Percentiles rank a stretch among this genome's conserved stretches.
Conservation (phyloP, 352 stramenopile species). For the Phytopythium litorale region DNA sequence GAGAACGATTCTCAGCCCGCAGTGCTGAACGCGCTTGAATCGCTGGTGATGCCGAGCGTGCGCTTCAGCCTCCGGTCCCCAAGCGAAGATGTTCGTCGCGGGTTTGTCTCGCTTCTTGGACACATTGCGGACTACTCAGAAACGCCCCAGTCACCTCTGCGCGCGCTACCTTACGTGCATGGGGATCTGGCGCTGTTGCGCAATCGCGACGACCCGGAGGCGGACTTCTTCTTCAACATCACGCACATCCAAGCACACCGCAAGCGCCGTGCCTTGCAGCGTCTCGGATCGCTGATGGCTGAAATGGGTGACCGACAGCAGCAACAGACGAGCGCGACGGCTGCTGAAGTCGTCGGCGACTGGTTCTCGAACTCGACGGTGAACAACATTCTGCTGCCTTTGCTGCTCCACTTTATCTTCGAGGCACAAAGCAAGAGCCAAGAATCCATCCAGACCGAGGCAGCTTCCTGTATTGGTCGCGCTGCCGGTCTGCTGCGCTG, state of each 20-base stretch:
- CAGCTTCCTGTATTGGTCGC: conserved; percentile 89
- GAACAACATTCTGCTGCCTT: conserved; percentile 92
- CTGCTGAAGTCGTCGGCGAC: conserved; percentile 14
- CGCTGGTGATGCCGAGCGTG: conserved; percentile 86
- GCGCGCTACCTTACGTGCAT: conserved; percentile 43
- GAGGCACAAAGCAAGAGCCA: conserved; percentile 92
- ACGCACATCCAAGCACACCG: conserved; percentile 98
- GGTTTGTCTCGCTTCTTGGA: conserved; percentile 84
- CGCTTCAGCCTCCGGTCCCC: conserved; percentile 76
- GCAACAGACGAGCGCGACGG: conserved; percentile 1
- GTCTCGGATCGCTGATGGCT: conserved; percentile 86
- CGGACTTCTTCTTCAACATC: conserved; percentile 99
- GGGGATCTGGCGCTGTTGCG: conserved; percentile 64
- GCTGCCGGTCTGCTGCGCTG: conserved; percentile 91
- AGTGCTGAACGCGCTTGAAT: conserved; percentile 78
- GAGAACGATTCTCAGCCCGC: conserved; percentile 11
- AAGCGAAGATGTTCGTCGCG: conserved; percentile 71
- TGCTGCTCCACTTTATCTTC: conserved; percentile 96
- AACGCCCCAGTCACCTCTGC: background rate
- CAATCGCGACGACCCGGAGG: conserved; percentile 87
- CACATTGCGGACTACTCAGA: conserved; percentile 49
- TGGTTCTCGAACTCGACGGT: conserved; percentile 88
- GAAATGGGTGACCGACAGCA: conserved; percentile 35
- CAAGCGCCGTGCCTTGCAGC: conserved; percentile 88
- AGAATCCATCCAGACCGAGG: conserved; percentile 92